Base-by-base conservation (phyloP, 2,329 filamentous ascomycete genomes). In the Exophiala xenobiotica region DNA sequence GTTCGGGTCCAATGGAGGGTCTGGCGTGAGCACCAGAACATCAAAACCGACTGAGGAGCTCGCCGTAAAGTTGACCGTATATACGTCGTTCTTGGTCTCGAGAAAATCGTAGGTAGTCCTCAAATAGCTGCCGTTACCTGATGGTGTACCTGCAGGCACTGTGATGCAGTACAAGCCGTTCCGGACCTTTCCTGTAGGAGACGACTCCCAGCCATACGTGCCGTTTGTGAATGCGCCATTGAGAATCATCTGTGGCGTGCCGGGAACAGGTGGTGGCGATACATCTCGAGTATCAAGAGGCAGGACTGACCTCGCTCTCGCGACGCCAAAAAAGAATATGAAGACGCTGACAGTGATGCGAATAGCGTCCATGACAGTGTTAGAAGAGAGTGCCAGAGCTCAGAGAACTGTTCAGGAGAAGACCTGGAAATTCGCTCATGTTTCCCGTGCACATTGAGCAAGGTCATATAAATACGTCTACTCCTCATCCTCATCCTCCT, bases 1-100 rank as follows among this genome's bases (percentile, higher is more conserved):
- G 12, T 45, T 45, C n/a, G 42, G 42, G 29, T 45, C 42, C 23
- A 45, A 29, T 18, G 42, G 42, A 45, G 24, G 42, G 19, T 45
- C 42, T 12, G 42, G 42, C 7, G 42, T 45, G 3, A 27, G 42
- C 16, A 45, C 42, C 7, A 7, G 27, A 16, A 45, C 31, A 27
- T 45, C 42, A 29, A 45, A 45, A 2, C 42, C 42, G 12, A 45
- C 24, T 6, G 42, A 45, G 12, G 42, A 45, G 12, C 42, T 45
- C 8, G 42, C 42, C n/a, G 42, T 45, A 26, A 45, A 45, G 42
- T 45, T 45, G 23, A 45, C 23, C 9, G 24, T 45, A 16, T 45
- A 45, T 14, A 45, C 26, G 16, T 45, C 42, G 42, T 45, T 45
- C 42, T 45, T 45, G 6, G 42, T 45, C 29, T 29, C 42, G 2